Base-by-base conservation (phyloP, 2,329 filamentous ascomycete species). In the Zymoseptoria crescenta region DNA sequence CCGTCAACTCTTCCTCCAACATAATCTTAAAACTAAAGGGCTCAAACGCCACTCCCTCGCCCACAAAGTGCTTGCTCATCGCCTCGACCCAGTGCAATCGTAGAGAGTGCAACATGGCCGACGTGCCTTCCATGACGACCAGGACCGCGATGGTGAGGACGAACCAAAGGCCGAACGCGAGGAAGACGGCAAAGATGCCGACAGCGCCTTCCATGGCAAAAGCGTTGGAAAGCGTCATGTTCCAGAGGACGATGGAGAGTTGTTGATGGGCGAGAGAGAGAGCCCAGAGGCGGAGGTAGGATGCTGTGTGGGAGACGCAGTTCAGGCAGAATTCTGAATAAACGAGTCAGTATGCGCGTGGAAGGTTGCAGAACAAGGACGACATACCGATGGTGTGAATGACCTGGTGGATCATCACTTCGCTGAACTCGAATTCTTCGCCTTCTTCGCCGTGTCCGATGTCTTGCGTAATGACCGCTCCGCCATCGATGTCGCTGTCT, bases 361-460 rank as follows among this genome's bases (percentile, higher is more conserved):
- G 24, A 24, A 52, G 52, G 10, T 51, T 19, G 10, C 4, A 29
- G 55, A 16, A 16, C 13, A n/a, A 48, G 20, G 28, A 30, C 41
- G 45, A 76, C 87, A 76, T 85, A 93, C 89, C 91, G 70, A 97
- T 97, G 19, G 93, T 97, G 79, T 97, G 95, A 71, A 99, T 99
- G 73, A 96, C 85, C 75, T 99, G 94, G 77, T 99, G 94, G 72
- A 99, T 99, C 91, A 99, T 96, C 64, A 91, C 84, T 74, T 99
- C 94, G 61, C 88, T 85, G 74, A 99, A 99, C 69, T 99, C 94
- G 74, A 99, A 99, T 72, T 99, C 94, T 70, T 94, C 92, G 68
- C 96, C 90, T 67, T 92, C 92, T 54, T 90, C 89, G 30, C 86
- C 83, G 52, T 76, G 64, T 41, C 75, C 75, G 66, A 95, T 84